These are phyloP conservation scores for Entonaema liquescens DNA, from an alignment of 495 filamentous ascomycete genomes.

Conservation along the genomic window DNA sequence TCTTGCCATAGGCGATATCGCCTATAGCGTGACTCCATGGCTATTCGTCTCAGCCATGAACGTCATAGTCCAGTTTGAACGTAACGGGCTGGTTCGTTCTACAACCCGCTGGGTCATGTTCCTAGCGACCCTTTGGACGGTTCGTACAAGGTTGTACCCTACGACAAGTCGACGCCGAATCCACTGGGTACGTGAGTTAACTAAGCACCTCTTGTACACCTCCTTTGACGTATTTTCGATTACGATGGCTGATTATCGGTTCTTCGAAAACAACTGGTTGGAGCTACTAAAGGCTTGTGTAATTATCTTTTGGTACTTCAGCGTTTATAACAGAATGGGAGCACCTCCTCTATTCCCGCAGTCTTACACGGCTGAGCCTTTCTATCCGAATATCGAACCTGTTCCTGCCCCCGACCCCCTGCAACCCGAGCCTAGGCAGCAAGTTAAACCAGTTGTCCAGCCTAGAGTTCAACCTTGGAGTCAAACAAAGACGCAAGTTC, in stretches of 20 bases:
- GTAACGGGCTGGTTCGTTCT: background rate
- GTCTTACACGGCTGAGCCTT: background rate
- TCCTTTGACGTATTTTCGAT: background rate
- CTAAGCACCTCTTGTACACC: background rate
- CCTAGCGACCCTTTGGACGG: background rate
- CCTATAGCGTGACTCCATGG: background rate
- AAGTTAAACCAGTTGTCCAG: no score
- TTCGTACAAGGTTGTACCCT: background rate
- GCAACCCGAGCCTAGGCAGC: no score
- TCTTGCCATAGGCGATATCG: background rate
- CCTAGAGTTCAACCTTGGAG: no score
- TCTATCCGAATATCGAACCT: background rate
- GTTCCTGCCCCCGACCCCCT: no score
- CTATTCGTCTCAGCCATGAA: background rate
- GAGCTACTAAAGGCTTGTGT: background rate
- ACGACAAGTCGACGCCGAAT: background rate
- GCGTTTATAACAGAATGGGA: background rate
- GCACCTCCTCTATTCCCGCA: background rate
- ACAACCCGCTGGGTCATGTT: background rate
- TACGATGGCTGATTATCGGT: background rate
- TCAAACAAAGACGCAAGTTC: no score
- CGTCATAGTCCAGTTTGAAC: background rate
- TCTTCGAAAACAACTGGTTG: background rate
- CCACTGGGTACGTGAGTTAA: background rate
- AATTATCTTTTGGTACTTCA: background rate